Conservation (phyloP, 352 stramenopile species). For the Saprolegnia parasitica region DNA sequence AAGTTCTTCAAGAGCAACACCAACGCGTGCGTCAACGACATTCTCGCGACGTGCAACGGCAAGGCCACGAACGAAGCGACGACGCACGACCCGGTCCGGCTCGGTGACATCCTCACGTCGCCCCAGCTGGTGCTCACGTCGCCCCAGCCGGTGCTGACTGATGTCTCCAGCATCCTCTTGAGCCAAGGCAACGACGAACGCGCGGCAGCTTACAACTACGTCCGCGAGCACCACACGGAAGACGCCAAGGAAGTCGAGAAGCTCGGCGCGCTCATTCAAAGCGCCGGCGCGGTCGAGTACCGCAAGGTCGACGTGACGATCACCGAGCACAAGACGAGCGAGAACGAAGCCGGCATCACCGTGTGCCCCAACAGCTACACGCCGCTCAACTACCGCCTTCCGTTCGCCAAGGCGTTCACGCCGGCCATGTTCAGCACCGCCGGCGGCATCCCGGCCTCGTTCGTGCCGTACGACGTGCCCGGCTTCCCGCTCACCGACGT, state of each 20-base stretch:
- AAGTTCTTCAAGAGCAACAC: not conserved
- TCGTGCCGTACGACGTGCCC: slow-evolving; percentile 4
- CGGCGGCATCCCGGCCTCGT: not conserved
- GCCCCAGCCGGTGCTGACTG: not conserved
- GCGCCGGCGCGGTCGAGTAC: not conserved
- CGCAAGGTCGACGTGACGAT: not conserved
- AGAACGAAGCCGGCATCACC: slow-evolving; percentile 1
- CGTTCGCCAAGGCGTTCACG: not conserved
- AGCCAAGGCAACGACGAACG: not conserved
- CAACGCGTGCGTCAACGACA: slow-evolving; percentile 7
- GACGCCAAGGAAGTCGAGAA: slow-evolving; percentile 6
- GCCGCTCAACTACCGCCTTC: slow-evolving; percentile 19
- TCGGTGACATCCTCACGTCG: slow-evolving; percentile 11
- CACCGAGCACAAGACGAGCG: not conserved
- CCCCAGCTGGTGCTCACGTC: not conserved
- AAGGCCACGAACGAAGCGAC: slow-evolving; percentile 3
- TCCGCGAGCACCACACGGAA: slow-evolving; percentile 1
- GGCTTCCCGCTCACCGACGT: slow-evolving; percentile 1
- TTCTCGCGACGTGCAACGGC: slow-evolving; percentile 22
- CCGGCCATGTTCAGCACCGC: not conserved
- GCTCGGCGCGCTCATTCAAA: slow-evolving; percentile 3
- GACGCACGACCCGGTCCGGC: not conserved
- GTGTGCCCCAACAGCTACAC: slow-evolving; percentile 16
- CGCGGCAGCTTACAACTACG: not conserved
- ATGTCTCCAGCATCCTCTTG: no score